A percentile compares a stretch with the other conserved stretches of the same genome.
Evolutionary conservation across 1,139 yeast species (phyloP).

Genomic region (Hyphopichia buzzinii): DNA sequence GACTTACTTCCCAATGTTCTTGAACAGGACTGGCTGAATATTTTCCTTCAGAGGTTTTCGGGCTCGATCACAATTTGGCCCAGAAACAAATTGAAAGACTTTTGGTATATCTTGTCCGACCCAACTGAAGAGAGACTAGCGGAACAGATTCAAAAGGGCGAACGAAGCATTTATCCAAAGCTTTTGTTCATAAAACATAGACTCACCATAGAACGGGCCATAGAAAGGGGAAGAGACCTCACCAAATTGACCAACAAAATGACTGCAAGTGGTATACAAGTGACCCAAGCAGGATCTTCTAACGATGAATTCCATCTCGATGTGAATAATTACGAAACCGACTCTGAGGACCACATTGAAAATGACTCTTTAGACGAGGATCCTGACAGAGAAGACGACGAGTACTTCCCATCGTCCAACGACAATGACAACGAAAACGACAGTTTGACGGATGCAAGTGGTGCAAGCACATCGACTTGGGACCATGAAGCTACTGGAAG

Average conservation of each 20-base stretch:
- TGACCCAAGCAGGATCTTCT: not conserved
- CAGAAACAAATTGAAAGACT: conserved; percentile 55
- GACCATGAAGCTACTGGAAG: too few species aligned
- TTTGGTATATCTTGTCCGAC: conserved; percentile 64
- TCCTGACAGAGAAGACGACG: conserved; percentile 8
- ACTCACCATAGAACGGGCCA: conserved; percentile 60
- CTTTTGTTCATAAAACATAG: conserved; percentile 64
- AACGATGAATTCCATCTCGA: conserved; percentile 4
- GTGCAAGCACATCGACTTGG: too few species aligned
- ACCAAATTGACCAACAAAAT: conserved; percentile 15
- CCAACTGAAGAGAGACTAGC: conserved; percentile 60
- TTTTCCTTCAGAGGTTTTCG: conserved; percentile 71
- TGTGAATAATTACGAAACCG: conserved; percentile 15
- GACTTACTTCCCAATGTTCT: conserved; percentile 67
- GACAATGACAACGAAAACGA: conserved; percentile 6
- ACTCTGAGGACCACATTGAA: conserved; percentile 14
- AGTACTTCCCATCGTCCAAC: conserved; percentile 1
- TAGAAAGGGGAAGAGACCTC: conserved; percentile 47
- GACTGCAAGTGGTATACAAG: not conserved
- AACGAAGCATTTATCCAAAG: conserved; percentile 65
- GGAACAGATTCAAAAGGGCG: conserved; percentile 61
- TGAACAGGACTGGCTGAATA: conserved; percentile 79
- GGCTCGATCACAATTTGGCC: conserved; percentile 83
- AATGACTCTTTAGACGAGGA: conserved; percentile 10
- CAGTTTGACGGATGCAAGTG: conserved; percentile 2